Evolutionary conservation across 768 basidiomycete species (phyloP).

Genomic region (Naganishia friedmannii): DNA sequence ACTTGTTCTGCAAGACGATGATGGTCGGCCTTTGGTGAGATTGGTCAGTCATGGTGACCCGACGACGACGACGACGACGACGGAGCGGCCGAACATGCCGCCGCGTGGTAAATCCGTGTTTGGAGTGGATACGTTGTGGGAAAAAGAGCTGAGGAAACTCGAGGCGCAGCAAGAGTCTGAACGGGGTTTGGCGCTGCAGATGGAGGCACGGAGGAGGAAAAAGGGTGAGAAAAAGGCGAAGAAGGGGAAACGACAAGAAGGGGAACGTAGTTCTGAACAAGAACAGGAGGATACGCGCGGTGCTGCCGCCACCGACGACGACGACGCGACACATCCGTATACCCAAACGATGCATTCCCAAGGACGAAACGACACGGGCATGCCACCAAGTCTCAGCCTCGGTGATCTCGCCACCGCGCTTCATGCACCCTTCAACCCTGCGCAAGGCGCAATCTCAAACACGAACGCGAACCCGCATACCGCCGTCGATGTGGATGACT

Average conservation of each 20-base stretch:
- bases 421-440: constrained; percentile 1
- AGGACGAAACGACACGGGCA: neutral
- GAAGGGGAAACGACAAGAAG: constrained; percentile 46
- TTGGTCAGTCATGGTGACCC: neutral
- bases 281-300: constrained; percentile 49
- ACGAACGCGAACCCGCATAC: neutral
- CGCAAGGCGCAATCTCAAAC: neutral
- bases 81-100: constrained; percentile 39
- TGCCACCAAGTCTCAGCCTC: constrained; percentile 4
- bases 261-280: constrained; percentile 57
- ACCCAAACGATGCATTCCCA: constrained; percentile 8
- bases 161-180: constrained; percentile 72
- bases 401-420: constrained; percentile 3
- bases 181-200: constrained; percentile 38
- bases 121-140: constrained; percentile 90
- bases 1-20: neutral
- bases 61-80: too few species aligned
- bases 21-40: neutral
- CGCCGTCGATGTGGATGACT: constrained; percentile 35
- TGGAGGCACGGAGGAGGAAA: constrained; percentile 25
- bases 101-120: constrained; percentile 72
- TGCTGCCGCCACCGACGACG: too few species aligned
- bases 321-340: constrained; percentile 41
- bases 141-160: constrained; percentile 77
- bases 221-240: constrained; percentile 59